A percentile compares a stretch with the other conserved stretches of the same genome.
These are phyloP conservation scores for Wickerhamomyces sp. DNA, from an alignment of 1,139 yeast genomes.

Conservation along the genomic window DNA sequence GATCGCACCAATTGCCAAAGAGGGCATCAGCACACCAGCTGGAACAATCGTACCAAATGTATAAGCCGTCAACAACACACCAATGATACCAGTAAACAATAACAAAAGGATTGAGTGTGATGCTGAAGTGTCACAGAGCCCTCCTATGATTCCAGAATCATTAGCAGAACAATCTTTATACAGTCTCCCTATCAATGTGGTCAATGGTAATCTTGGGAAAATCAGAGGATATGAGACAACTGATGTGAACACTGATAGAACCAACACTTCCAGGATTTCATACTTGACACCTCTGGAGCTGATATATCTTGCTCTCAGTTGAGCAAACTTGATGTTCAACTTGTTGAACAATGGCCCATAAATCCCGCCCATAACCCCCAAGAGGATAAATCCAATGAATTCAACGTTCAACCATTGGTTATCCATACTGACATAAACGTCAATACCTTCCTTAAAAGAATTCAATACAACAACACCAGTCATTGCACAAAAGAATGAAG, in stretches of 20 bases:
- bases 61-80: constrained; percentile 53
- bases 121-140: constrained; percentile 29
- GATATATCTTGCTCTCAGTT: constrained; percentile 27
- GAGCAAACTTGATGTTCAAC: constrained; percentile 41
- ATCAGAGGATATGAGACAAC: constrained; percentile 50
- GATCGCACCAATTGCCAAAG: constrained; percentile 65
- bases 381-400: constrained; percentile 56
- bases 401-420: constrained; percentile 73
- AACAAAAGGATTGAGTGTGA: constrained; percentile 29
- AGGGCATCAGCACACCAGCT: constrained; percentile 73
- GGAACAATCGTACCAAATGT: constrained; percentile 66
- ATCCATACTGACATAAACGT: constrained; percentile 62
- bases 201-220: constrained; percentile 51
- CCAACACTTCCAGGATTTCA: constrained; percentile 41
- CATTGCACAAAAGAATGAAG: constrained; percentile 73
- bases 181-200: constrained; percentile 49
- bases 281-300: constrained; percentile 13
- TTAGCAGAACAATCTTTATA: constrained; percentile 56
- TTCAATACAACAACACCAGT: constrained; percentile 63
- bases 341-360: constrained; percentile 53
- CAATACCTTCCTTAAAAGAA: constrained; percentile 53
- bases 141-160: constrained; percentile 22
- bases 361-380: constrained; percentile 68
- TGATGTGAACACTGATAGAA: constrained; percentile 46
- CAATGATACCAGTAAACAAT: constrained; percentile 43